Evolutionary conservation across 805 yeast species (phyloP), one percentile per base, ranked within the genome.

Genomic region (Hanseniaspora clermontiae): DNA sequence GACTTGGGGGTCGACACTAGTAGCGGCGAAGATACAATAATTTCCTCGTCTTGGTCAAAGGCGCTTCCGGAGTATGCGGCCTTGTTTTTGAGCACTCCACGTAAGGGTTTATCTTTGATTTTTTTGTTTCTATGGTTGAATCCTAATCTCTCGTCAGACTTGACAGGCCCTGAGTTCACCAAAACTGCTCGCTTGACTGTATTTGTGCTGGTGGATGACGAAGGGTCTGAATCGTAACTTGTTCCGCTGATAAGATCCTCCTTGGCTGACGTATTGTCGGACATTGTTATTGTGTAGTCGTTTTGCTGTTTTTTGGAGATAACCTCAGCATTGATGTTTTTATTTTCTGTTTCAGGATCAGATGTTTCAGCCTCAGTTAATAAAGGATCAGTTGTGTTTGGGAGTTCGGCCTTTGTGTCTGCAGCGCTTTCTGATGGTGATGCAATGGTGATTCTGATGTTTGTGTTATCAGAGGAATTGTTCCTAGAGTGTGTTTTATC

Each of bases 1-100:
- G 89, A 80, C 2, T 96, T 93, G 2, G 97, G 97, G 0, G 98
- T 93, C 1, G 88, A 81, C 1, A 88, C 80, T 40, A 88, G 76
- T 61, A 93, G 75, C 1, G 97, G 96, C 2, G 96, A 85, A 1
- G 93, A 77, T 59, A 50, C 55, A 17, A 57, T 57, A 7, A 57
- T 57, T 5, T 57, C 59, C n/a, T 39, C 57, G 27, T 53, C 57
- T 46, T 46, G 49, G 14, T 46, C 49, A 32, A 46, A 36, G 2
- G 20, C n/a, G 19, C 29, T 34, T 8, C 43, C 43, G 5, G 57
- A 46, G 24, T 19, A 27, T 7, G 42, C 8, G 11, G 43, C 40
- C 36, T 43, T 50, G 27, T 57, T 57, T 37, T 57, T 57, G 15
- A 57, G 42, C n/a, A 57, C 59, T 8, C 59, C 59, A 20, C 59